Percentiles rank a stretch among this genome's conserved stretches.
These are phyloP conservation scores for Pestalotiopsis fici DNA, from an alignment of 2,329 filamentous ascomycete species.

Conservation along the genomic window DNA sequence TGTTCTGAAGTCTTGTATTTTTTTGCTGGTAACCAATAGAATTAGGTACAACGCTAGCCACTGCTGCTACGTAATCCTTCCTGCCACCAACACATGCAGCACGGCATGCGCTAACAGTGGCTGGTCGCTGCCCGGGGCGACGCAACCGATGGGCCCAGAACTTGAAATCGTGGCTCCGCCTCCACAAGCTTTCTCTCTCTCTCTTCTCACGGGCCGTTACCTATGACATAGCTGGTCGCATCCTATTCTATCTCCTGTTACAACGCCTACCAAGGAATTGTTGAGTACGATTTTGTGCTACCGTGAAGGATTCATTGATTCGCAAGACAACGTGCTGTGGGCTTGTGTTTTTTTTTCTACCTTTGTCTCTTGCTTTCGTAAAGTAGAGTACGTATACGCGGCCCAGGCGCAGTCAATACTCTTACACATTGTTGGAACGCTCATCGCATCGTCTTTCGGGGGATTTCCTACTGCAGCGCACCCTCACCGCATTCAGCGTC, in stretches of 20 bases:
- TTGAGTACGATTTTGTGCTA: not conserved
- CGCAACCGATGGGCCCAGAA: constrained; percentile 9
- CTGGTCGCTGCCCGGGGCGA: not conserved
- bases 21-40: not conserved
- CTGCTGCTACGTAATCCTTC: not conserved
- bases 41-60: not conserved
- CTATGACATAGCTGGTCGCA: not conserved
- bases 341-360: not conserved
- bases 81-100: not conserved
- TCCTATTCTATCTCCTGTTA: not conserved
- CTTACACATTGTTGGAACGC: not conserved
- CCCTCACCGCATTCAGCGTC: constrained; percentile 4
- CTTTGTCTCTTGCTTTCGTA: not conserved
- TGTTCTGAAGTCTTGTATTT: not conserved
- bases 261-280: not conserved
- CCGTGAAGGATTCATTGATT: not conserved
- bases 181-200: not conserved
- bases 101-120: not conserved
- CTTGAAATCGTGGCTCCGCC: constrained; percentile 6
- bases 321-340: not conserved
- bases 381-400: not conserved
- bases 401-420: not conserved
- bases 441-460: not conserved
- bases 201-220: not conserved
- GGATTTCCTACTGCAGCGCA: not conserved